Evolutionary conservation across 2,329 filamentous ascomycete species (phyloP), one percentile per base, ranked within the genome.

Genomic region (Cadophora sp.): DNA sequence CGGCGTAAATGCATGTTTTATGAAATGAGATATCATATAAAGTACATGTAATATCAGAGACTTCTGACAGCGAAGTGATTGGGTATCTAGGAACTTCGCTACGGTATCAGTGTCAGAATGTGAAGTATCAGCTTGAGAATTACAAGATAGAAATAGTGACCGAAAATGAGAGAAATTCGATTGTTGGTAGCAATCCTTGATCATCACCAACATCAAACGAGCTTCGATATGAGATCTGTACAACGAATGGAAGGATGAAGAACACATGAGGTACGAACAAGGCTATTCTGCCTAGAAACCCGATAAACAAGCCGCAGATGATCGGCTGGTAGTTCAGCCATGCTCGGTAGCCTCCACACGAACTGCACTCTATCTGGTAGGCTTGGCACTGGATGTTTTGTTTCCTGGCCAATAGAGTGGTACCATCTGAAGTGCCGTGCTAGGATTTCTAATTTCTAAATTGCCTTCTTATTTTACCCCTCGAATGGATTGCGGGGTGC

Each of bases 401-500:
- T 9, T 22, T 39, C 16, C 22, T 22, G 51, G 59, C 69, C 62
- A 68, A 69, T 67, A 33, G 62, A 43, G 16, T 13, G 14, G n/a
- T 24, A 43, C 9, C 24, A 22, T 22, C 47, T 16, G 64, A 65
- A 68, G 68, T 68, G 63, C 68, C 68, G 66, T 39, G 51, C 66
- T 7, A 58, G 50, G 64, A 59, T 59, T 18, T 33, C 43, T 65
- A 55, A 59, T 59, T 18, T 33, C 43, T 65, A 55, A 63, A 67
- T 64, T 64, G 56, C 64, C 68, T 70, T 56, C 30, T 45, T 39
- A 60, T 22, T 66, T 68, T 68, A 68, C 33, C 64, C 66, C 59
- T 58, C 33, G 56, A 64, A 36, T 53, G 36, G 14, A 66, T 66
- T 68, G 68, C 66, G 68, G 68, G 68, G 68, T 70, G 68, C 66